Evolutionary conservation across 2,329 filamentous ascomycete species (phyloP), one percentile per base, ranked within the genome.

Genomic region (Nannizzia gypsea): DNA sequence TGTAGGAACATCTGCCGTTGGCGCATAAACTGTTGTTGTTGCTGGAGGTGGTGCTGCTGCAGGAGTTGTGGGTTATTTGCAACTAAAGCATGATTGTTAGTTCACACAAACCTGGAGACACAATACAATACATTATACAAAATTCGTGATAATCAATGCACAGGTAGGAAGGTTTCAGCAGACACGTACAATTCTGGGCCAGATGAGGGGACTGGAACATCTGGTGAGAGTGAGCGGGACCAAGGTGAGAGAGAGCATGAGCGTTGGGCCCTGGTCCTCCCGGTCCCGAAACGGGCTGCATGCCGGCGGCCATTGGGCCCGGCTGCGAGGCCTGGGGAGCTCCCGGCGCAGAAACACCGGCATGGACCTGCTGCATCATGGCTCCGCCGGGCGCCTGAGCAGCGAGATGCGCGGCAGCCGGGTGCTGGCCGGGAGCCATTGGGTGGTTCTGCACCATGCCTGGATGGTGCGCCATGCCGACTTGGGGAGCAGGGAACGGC

Each of bases 281-380:
- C 34, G 77, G 80, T 61, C 78, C 78, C 61, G 77, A 76, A 59
- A 81, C 81, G 56, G 80, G 81, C 64, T 82, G 81, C 82, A 86
- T 84, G 57, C 79, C 81, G 38, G 68, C 76, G 77, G 85, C 83
- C 81, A 85, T 84, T 24, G 81, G 81, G n/a, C 80, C 80, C 55
- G 80, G 77, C 68, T 85, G 83, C 63, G 76, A 82, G 60, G 82
- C 82, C 63, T 83, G 81, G 56, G 82, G 81, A 24, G 77, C 81
- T 63, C 77, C 77, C 26, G 81, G 80, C 31, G 77, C 80, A 58
- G 83, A 83, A 40, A 83, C 82, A 59, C 81, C 81, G 58, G 80
- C 81, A 65, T 83, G 81, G 77, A 85, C 83, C 66, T 77, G 80
- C 71, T 81, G 82, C 57, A 76, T 74, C 74, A 79, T 79, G 42